Evolutionary conservation across 768 basidiomycete species (phyloP).

Genomic region (Candolleomyces eurysporus): DNA sequence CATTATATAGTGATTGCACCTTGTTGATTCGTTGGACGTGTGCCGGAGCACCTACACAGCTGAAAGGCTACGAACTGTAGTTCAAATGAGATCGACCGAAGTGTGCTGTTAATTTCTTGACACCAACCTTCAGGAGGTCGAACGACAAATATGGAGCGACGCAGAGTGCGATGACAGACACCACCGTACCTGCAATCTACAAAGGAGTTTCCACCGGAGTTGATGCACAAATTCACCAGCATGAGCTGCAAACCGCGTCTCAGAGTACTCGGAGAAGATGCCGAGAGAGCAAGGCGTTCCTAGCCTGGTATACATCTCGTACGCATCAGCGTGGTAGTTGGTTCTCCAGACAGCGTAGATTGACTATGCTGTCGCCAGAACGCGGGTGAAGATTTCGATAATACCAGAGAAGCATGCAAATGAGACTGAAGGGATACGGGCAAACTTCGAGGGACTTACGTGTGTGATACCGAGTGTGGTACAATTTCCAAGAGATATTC

Average conservation of each 20-base stretch:
- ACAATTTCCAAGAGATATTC: conserved; percentile 47
- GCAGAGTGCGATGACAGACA: no score
- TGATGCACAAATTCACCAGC: conserved; percentile 22
- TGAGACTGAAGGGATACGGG: not conserved
- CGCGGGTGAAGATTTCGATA: conserved; percentile 46
- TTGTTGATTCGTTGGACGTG: conserved; percentile 50
- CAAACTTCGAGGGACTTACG: conserved; percentile 30
- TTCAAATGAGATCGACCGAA: not conserved
- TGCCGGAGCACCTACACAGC: conserved; percentile 50
- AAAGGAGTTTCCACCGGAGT: not conserved
- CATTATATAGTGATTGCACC: not conserved
- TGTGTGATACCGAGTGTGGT: conserved; percentile 52
- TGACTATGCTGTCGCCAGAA: conserved; percentile 49
- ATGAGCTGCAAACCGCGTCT: conserved; percentile 37
- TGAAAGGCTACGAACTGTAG: conserved; percentile 48
- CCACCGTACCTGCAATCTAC: conserved; percentile 48
- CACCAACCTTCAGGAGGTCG: conserved; percentile 40
- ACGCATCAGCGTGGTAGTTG: conserved; percentile 27
- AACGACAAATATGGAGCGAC: conserved; percentile 43
- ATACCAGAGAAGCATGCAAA: conserved; percentile 28
- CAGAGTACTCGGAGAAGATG: conserved; percentile 45
- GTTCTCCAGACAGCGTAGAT: conserved; percentile 51
- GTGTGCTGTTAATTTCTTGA: not conserved
- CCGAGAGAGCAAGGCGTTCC: conserved; percentile 50
- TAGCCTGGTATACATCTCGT: conserved; percentile 33